Conservation (phyloP, 2,329 filamentous ascomycete species). For the Diaporthe vaccinii region DNA sequence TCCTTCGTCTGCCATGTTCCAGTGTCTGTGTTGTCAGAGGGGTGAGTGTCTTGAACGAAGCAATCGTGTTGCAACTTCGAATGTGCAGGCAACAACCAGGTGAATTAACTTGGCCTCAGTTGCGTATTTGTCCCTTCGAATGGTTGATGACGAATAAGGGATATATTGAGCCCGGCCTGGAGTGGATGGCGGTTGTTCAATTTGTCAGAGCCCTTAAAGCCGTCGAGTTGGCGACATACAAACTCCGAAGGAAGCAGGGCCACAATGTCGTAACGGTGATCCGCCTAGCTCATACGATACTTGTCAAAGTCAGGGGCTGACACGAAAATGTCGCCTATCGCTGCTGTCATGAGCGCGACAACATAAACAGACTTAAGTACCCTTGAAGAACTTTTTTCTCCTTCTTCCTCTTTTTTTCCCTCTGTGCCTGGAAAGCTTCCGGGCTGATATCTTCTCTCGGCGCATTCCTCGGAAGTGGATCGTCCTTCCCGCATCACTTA, state of each 20-base stretch:
- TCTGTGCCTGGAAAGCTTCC: not conserved
- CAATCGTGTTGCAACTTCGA: not conserved
- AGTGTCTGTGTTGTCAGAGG: not conserved
- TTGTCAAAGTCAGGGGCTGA: not conserved
- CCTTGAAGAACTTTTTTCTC: not conserved
- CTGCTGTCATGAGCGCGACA: not conserved
- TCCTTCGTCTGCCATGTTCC: constrained; percentile 41
- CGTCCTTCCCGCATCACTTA: not conserved
- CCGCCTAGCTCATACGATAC: constrained; percentile 23
- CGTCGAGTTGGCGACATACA: not conserved
- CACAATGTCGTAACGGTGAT: constrained; percentile 4
- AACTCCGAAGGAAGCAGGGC: not conserved
- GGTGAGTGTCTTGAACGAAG: not conserved
- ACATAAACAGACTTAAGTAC: not conserved
- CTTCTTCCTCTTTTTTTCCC: not conserved
- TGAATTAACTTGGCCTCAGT: not conserved
- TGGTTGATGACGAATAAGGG: not conserved
- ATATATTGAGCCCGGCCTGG: not conserved
- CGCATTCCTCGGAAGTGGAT: constrained; percentile 14
- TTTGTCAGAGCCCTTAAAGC: constrained; percentile 14
- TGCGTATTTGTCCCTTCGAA: not conserved
- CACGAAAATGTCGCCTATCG: not conserved
- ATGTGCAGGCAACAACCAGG: not conserved
- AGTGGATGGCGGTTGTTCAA: not conserved
- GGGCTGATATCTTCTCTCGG: not conserved